Evolutionary conservation across 352 stramenopile genomes (phyloP), one percentile per base, ranked within the genome.

Genomic region (Phytopythium vexans): DNA sequence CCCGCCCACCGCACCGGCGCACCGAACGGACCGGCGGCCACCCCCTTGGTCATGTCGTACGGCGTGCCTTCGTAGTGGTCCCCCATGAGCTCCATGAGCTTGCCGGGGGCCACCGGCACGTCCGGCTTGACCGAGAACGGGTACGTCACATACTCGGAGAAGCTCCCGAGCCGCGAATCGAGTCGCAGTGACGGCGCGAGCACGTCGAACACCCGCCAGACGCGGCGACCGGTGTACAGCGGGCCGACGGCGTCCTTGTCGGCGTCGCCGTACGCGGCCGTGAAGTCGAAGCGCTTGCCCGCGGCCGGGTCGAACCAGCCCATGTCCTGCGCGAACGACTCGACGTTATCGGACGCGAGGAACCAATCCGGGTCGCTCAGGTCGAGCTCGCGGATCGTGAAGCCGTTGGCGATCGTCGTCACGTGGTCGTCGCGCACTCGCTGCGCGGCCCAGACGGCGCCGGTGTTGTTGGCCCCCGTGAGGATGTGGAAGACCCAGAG

Each of bases 401-500:
- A 98, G 51, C 85, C 88, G 59, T 98, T 98, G 0, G 92, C 89
- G 33, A 98, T 60, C 7, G 92, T 83, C 6, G 86, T 85, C 47
- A 98, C 77, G 56, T 97, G 85, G 43, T 93, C 80, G 32, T 96
- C 85, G 0, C 82, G 87, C 16, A 98, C 86, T 38, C 88, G 84
- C 72, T 98, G 90, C 1, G 95, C 95, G 0, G 86, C 94, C 94
- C 94, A 98, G 31, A 98, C 86, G 0, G 92, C 94, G 27, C 77
- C 82, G 9, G 79, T 57, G 27, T 96, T 94, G 40, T 96, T 60
- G 38, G 69, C 72, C 14, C 97, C 93, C 5, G 93, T 94, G 41
- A 98, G 63, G 2, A 98, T 86, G 62, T 98, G 93, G 73, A 98
- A 98, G 27, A 98, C 76, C 92, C 94, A 98, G 14, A 88, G 82